Conservation (phyloP, 2,329 filamentous ascomycete species). For the Paraphaeosphaeria minitans region DNA sequence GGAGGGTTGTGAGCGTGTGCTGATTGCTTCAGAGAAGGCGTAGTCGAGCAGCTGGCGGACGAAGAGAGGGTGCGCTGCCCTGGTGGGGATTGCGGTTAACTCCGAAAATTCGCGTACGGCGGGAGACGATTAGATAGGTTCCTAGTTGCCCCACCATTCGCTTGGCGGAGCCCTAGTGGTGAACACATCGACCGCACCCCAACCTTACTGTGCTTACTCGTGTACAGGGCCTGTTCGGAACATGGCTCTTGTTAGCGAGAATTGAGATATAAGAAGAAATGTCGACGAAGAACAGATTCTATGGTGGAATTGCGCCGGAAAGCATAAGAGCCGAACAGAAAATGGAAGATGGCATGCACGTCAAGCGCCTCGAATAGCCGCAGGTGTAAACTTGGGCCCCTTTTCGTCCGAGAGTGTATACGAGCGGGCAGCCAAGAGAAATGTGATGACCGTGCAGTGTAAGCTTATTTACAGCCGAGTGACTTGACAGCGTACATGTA, state of each 20-base stretch:
- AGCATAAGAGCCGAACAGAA: slow-evolving; percentile 1
- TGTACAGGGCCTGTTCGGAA: background rate
- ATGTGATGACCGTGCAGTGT: background rate
- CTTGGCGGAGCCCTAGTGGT: background rate
- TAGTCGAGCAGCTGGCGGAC: background rate
- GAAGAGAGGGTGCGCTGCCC: background rate
- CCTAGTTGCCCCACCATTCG: background rate
- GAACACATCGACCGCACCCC: background rate
- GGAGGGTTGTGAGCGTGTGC: background rate
- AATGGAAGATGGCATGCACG: background rate
- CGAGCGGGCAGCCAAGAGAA: background rate
- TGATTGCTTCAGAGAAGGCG: background rate
- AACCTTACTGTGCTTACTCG: background rate
- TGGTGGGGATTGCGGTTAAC: background rate
- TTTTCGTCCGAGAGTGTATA: background rate
- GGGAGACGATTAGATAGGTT: background rate
- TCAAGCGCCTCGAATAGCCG: background rate
- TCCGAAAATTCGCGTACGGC: background rate
- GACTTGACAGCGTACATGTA: too few relatives aligned
- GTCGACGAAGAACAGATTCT: background rate
- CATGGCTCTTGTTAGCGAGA: background rate
- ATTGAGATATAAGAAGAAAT: background rate
- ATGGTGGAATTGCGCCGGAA: background rate
- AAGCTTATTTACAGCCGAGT: background rate
- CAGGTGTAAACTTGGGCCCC: background rate